Conservation (phyloP, 164 flowering plant species). For the Aristolochia contorta region DNA sequence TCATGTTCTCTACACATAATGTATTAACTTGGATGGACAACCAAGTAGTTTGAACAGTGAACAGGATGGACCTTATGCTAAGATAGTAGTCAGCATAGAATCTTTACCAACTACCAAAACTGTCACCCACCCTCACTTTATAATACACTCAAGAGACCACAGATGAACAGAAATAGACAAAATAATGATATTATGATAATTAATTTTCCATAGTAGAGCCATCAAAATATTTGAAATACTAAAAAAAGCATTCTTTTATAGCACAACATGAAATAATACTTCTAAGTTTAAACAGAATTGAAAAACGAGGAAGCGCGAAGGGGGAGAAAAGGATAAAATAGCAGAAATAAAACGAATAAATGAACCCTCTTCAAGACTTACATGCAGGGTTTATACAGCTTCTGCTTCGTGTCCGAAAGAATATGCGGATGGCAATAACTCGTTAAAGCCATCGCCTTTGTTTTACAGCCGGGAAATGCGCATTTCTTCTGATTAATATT, state of each 20-base stretch:
- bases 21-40: not conserved
- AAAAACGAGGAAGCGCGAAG: not conserved
- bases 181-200: too few relatives aligned
- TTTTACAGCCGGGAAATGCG: slow-evolving; percentile 46
- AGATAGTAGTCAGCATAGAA: not conserved
- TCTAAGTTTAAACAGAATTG: not conserved
- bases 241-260: too few relatives aligned
- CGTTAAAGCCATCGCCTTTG: slow-evolving; percentile 79
- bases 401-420: slow-evolving; percentile 56
- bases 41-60: not conserved
- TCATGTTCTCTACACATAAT: not conserved
- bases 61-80: not conserved
- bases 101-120: too few relatives aligned
- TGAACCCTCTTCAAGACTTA: slow-evolving; percentile 18
- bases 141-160: too few relatives aligned
- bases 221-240: too few relatives aligned
- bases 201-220: too few relatives aligned
- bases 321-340: not conserved
- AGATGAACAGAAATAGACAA: too few relatives aligned
- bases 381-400: slow-evolving; percentile 62
- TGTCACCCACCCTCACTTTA: too few relatives aligned
- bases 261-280: too few relatives aligned
- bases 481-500: slow-evolving; percentile 21
- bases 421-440: slow-evolving; percentile 68
- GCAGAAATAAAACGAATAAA: not conserved